phyloP scores from a whole-genome alignment of 768 basidiomycete genomes.

The Coprinopsis marcescibilis region DNA sequence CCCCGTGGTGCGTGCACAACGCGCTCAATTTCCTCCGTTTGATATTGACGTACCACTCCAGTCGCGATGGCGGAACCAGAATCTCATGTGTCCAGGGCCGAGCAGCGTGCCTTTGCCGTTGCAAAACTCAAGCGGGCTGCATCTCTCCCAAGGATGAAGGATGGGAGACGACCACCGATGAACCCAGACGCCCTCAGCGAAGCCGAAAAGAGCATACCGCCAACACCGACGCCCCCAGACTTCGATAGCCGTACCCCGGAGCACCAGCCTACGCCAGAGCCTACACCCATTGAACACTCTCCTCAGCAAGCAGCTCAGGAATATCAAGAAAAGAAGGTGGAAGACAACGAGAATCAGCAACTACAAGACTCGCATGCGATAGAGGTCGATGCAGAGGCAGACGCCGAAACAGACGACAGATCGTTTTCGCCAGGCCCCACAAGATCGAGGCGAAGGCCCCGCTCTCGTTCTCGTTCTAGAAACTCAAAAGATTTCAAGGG shows the following conservation, averaged over 20 bases:
- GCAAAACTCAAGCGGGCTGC: conserved; percentile 90
- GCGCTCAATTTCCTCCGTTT: background rate
- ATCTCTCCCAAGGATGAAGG: conserved; percentile 87
- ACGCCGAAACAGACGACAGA: conserved; percentile 35
- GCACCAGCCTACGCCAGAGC: conserved; percentile 13
- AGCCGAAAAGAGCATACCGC: conserved; percentile 51
- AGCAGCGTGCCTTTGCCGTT: conserved; percentile 83
- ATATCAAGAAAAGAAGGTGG: conserved; percentile 18
- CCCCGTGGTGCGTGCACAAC: too few relatives aligned
- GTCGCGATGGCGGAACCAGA: conserved; percentile 39
- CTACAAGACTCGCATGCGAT: conserved; percentile 1
- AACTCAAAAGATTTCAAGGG: conserved; percentile 70
- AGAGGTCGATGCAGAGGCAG: conserved; percentile 29
- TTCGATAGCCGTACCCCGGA: conserved; percentile 7
- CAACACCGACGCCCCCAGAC: conserved; percentile 27
- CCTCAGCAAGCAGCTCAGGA: background rate
- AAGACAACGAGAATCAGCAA: conserved; percentile 12
- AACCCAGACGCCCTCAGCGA: conserved; percentile 79
- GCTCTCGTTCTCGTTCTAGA: conserved; percentile 76
- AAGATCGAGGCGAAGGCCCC: conserved; percentile 59
- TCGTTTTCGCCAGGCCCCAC: conserved; percentile 40
- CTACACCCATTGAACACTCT: conserved; percentile 15
- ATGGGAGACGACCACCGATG: conserved; percentile 84
- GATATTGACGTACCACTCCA: conserved; percentile 1
- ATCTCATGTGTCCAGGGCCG: conserved; percentile 45